Evolutionary conservation across 352 stramenopile species (phyloP), one percentile per base, ranked within the genome.

Genomic region (Achlya hypogyna): DNA sequence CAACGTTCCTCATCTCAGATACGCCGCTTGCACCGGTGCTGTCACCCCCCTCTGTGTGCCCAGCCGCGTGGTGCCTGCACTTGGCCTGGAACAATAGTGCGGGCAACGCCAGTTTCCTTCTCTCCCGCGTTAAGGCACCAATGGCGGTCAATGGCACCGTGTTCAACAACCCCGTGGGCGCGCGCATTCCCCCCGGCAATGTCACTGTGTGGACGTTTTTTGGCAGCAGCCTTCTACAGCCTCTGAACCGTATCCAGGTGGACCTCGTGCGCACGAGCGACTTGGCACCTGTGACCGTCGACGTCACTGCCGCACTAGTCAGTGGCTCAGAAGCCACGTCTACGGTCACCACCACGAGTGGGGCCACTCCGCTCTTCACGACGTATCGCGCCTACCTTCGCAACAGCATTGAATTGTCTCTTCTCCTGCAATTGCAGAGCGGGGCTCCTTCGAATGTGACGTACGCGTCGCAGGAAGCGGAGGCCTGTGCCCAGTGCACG

Each of bases 261-360:
- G 60, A 67, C 47, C 43, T 67, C 6, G 29, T 67, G 2, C 60
- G 60, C 12, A 14, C 60, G 5, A 29, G 28, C 12, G 60, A 67
- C 25, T 18, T 35, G 31, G 51, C 60, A 3, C 18, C 27, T 20
- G 10, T 58, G 0, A 58, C 28, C 10, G 27, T 67, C n/a, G 47
- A 54, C 1, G 51, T 67, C 20, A 27, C 60, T 12, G 60, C 60
- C 12, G 16, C 14, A 6, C 14, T 67, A 18, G 25, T 67, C 18
- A 58, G 27, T 16, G 9, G 23, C 25, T 59, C n/a, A 4, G 51
- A 49, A 58, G 60, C 60, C 47, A 67, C 60, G 51, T 67, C 60
- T 6, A 67, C 60, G 14, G 42, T 67, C 6, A 58, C 45, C 20
- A 67, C 42, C 22, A 67, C 60, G 29, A 64, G 28, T 38, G 52